These are phyloP conservation scores for Aspergillus bridgeri DNA, from an alignment of 495 filamentous ascomycete genomes.

Conservation along the genomic window DNA sequence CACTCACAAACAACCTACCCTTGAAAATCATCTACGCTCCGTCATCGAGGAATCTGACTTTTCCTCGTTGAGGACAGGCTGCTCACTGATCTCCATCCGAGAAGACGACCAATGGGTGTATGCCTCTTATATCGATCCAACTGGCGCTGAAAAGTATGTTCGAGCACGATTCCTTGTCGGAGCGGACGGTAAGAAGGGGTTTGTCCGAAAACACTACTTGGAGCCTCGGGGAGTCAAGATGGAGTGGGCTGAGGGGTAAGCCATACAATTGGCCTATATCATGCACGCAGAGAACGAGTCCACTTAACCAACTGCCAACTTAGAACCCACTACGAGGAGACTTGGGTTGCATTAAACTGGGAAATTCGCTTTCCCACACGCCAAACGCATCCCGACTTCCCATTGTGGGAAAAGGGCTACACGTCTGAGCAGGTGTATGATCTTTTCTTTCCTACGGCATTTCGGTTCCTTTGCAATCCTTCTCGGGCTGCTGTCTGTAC, in stretches of 20 bases:
- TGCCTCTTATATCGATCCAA: slow-evolving; percentile 30
- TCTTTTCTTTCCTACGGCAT: slow-evolving; percentile 46
- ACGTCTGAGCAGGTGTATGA: slow-evolving; percentile 48
- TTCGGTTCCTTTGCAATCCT: slow-evolving; percentile 46
- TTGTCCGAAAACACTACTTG: slow-evolving; percentile 48
- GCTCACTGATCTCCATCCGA: slow-evolving; percentile 26
- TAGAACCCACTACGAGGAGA: slow-evolving; percentile 45
- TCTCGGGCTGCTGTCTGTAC: slow-evolving; percentile 43
- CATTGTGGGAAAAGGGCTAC: slow-evolving; percentile 47
- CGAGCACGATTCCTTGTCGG: slow-evolving; percentile 41
- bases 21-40: slow-evolving; percentile 25
- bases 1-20: slow-evolving; percentile 27
- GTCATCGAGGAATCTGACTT: slow-evolving; percentile 22
- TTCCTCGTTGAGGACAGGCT: slow-evolving; percentile 34
- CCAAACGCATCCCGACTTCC: slow-evolving; percentile 47
- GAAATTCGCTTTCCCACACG: slow-evolving; percentile 41
- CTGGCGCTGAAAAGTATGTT: slow-evolving; percentile 23
- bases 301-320: not conserved
- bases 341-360: slow-evolving; percentile 53
- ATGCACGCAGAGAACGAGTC: not conserved
- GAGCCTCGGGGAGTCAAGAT: slow-evolving; percentile 40
- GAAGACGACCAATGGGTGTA: slow-evolving; percentile 31
- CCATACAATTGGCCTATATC: not conserved
- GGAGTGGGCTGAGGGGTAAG: slow-evolving; percentile 34
- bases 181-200: slow-evolving; percentile 51